These are phyloP conservation scores for Aureoboletus auriporus DNA, from an alignment of 768 basidiomycete genomes.

Conservation along the genomic window DNA sequence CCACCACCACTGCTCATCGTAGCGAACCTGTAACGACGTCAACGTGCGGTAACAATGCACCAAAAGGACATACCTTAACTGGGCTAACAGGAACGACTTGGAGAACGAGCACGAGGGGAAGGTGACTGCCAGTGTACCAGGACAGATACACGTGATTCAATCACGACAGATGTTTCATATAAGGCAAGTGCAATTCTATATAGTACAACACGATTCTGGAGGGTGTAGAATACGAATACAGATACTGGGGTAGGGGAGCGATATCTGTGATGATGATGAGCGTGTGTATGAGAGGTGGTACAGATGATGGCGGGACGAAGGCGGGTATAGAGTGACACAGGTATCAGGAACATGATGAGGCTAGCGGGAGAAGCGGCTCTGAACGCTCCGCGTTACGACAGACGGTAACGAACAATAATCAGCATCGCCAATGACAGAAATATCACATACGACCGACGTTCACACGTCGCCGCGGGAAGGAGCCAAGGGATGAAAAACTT, in stretches of 20 bases:
- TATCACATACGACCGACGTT: slow-evolving; percentile 9
- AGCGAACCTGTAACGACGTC: no score
- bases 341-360: slow-evolving; percentile 24
- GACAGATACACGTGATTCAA: no score
- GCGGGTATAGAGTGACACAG: slow-evolving; percentile 30
- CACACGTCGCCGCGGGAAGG: slow-evolving; percentile 9
- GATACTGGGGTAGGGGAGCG: slow-evolving; percentile 3
- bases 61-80: no score
- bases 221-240: slow-evolving; percentile 18
- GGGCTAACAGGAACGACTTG: no score
- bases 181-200: slow-evolving; percentile 3
- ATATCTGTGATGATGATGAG: slow-evolving; percentile 17
- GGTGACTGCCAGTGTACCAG: no score
- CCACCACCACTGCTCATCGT: slow-evolving; percentile 3
- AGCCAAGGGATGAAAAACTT: slow-evolving; percentile 6
- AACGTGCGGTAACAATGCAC: no score
- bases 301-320: slow-evolving; percentile 21
- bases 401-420: slow-evolving; percentile 21
- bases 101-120: no score
- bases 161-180: no score
- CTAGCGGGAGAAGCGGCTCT: slow-evolving; percentile 14
- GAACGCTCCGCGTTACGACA: slow-evolving; percentile 10
- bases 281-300: slow-evolving; percentile 20
- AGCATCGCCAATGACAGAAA: slow-evolving; percentile 19
- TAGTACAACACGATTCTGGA: slow-evolving; percentile 4